A percentile compares a stretch with the other conserved stretches of the same genome.
Evolutionary conservation across 106 monocot species (phyloP).

Genomic region (Phalaenopsis aphrodite): DNA sequence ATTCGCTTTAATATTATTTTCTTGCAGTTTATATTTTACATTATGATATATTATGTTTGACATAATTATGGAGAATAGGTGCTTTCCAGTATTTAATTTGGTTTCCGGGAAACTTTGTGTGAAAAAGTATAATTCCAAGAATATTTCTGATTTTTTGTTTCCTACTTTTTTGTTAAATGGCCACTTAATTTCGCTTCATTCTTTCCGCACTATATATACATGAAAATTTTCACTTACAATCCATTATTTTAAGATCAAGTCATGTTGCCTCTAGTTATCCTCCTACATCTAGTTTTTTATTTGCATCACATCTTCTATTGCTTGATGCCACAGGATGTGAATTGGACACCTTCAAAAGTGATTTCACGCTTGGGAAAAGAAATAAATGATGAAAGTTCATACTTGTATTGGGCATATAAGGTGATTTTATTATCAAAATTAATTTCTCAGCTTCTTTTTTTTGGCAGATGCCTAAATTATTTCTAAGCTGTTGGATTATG

Average conservation of each 20-base stretch:
- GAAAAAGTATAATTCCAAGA: neutral
- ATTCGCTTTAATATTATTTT: neutral
- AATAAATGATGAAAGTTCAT: slow-evolving; percentile 89
- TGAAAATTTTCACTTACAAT: neutral
- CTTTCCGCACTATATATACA: too few species aligned
- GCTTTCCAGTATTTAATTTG: neutral
- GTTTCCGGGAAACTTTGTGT: neutral
- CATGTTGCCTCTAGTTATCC: neutral
- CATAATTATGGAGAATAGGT: neutral
- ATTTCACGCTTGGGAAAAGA: slow-evolving; percentile 89
- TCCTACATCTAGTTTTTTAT: slow-evolving; percentile 2
- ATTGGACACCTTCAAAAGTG: slow-evolving; percentile 92
- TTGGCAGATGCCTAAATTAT: neutral
- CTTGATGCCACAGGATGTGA: slow-evolving; percentile 32
- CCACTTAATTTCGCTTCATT: too few species aligned
- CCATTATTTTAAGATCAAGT: neutral
- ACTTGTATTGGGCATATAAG: slow-evolving; percentile 73
- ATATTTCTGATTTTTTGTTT: neutral
- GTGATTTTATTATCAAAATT: slow-evolving; percentile 12
- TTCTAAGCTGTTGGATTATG: neutral
- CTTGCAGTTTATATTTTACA: neutral
- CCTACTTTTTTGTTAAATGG: neutral
- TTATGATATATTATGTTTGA: neutral
- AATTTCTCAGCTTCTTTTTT: neutral
- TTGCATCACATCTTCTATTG: neutral